Evolutionary conservation across 1,284 basidiomycete genomes (phyloP).

Genomic region (Athelia psychrophila): DNA sequence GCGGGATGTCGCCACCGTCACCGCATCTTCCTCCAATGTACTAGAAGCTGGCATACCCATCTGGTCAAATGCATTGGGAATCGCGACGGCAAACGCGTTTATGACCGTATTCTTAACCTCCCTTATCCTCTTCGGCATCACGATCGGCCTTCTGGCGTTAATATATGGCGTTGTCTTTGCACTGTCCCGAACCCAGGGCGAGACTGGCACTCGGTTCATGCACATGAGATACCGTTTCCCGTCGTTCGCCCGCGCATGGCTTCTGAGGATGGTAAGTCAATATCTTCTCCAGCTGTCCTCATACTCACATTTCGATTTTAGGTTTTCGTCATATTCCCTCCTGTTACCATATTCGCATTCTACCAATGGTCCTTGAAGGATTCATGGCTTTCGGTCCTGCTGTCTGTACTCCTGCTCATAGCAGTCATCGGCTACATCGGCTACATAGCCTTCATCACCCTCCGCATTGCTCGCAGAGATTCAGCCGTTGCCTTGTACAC

Average conservation of each 20-base stretch:
- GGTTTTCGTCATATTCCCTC: constrained; percentile 63
- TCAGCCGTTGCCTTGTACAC: constrained; percentile 37
- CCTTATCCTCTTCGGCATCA: constrained; percentile 62
- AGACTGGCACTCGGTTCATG: constrained; percentile 20
- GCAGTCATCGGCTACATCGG: constrained; percentile 44
- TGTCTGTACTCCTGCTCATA: constrained; percentile 68
- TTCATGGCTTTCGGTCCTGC: constrained; percentile 73
- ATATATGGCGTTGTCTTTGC: constrained; percentile 43
- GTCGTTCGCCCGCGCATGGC: constrained; percentile 54
- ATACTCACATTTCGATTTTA: constrained; percentile 24
- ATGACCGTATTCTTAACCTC: constrained; percentile 76
- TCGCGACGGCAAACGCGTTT: constrained; percentile 81
- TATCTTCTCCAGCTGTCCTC: constrained; percentile 4
- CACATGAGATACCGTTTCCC: constrained; percentile 38
- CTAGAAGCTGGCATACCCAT: constrained; percentile 80
- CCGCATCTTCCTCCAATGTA: constrained; percentile 56
- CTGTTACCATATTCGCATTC: constrained; percentile 75
- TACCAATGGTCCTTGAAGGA: constrained; percentile 89
- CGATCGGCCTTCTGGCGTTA: constrained; percentile 47
- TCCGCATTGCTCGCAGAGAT: constrained; percentile 39
- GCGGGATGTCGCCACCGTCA: constrained; percentile 64
- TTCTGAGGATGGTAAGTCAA: constrained; percentile 51
- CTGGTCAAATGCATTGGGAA: constrained; percentile 71
- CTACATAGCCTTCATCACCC: constrained; percentile 41
- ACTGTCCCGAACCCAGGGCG: constrained; percentile 25